Evolutionary conservation across 192 early-diverging fungal species (phyloP).

Genomic region (Diversispora epigaea): DNA sequence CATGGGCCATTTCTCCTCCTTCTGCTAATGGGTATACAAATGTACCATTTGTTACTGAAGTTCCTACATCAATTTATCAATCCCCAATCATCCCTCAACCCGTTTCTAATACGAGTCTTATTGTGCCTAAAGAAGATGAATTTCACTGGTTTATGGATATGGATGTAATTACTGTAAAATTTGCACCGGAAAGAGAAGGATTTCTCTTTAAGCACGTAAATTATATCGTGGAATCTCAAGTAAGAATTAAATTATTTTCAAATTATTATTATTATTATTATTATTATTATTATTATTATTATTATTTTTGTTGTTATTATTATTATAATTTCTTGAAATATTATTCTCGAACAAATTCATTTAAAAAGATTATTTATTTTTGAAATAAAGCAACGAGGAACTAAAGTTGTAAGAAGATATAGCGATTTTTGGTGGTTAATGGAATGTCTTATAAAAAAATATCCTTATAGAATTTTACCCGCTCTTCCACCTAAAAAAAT

Average conservation of each 20-base stretch:
- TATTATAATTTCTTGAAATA: too few relatives aligned
- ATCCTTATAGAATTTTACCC: conserved; percentile 79
- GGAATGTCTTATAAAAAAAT: conserved; percentile 72
- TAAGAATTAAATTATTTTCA: conserved; percentile 25
- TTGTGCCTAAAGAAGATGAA: conserved; percentile 36
- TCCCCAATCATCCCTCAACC: background rate
- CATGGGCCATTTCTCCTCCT: conserved; percentile 49
- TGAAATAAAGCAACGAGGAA: conserved; percentile 41
- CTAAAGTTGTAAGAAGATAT: conserved; percentile 76
- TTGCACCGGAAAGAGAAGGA: conserved; percentile 54
- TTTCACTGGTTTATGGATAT: conserved; percentile 57
- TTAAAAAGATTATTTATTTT: background rate
- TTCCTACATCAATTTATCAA: background rate
- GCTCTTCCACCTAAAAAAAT: conserved; percentile 88
- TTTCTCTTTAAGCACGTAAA: conserved; percentile 78
- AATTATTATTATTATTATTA: too few relatives aligned
- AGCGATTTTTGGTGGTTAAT: conserved; percentile 91
- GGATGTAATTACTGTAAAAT: conserved; percentile 54
- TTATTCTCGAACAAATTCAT: conserved; percentile 9
- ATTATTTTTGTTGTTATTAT: too few relatives aligned
- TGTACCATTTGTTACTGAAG: background rate
- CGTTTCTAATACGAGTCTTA: background rate
- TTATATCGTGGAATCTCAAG: conserved; percentile 77
- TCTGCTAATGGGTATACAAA: conserved; percentile 32
- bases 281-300: too few relatives aligned